These are phyloP conservation scores for Microbotryum violaceum DNA, from an alignment of 1,284 basidiomycete species.

Conservation along the genomic window DNA sequence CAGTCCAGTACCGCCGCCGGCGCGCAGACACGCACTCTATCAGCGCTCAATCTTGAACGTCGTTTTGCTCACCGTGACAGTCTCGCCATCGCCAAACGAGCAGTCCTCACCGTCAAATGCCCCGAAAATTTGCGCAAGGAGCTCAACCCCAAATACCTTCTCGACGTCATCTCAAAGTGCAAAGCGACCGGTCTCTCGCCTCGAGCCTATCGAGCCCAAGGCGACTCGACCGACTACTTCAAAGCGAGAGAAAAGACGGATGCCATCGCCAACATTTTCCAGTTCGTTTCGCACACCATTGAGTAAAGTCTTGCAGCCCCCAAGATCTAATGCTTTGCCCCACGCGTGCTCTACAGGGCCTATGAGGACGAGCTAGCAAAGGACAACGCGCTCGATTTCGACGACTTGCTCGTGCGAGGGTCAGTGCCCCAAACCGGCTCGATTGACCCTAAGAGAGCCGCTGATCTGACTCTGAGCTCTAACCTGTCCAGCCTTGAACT, in stretches of 20 bases:
- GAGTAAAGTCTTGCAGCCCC: too few relatives aligned
- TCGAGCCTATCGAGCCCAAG: constrained; percentile 33
- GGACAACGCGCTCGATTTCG: constrained; percentile 76
- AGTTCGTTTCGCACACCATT: constrained; percentile 9
- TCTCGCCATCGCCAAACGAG: constrained; percentile 51
- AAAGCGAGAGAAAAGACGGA: constrained; percentile 10
- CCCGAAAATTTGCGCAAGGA: constrained; percentile 46
- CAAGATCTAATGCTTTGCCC: constrained; percentile 14
- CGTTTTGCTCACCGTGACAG: constrained; percentile 12
- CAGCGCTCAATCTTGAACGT: constrained; percentile 1
- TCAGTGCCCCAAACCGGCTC: constrained; percentile 6
- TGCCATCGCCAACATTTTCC: constrained; percentile 17
- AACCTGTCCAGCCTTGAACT: constrained; percentile 52
- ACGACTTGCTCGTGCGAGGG: constrained; percentile 71
- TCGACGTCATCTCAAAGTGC: constrained; percentile 66
- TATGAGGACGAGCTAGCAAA: constrained; percentile 60
- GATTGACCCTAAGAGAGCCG: background rate
- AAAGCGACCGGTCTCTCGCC: constrained; percentile 65
- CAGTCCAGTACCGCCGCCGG: constrained; percentile 25
- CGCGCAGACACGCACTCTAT: background rate
- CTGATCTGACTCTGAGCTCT: background rate
- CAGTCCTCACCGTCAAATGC: constrained; percentile 37
- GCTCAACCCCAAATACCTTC: constrained; percentile 55
- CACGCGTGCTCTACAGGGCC: constrained; percentile 52
- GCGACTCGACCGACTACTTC: background rate